Evolutionary conservation across 345 rosid genomes (phyloP).

Genomic region (Eucalyptus tenuipes): DNA sequence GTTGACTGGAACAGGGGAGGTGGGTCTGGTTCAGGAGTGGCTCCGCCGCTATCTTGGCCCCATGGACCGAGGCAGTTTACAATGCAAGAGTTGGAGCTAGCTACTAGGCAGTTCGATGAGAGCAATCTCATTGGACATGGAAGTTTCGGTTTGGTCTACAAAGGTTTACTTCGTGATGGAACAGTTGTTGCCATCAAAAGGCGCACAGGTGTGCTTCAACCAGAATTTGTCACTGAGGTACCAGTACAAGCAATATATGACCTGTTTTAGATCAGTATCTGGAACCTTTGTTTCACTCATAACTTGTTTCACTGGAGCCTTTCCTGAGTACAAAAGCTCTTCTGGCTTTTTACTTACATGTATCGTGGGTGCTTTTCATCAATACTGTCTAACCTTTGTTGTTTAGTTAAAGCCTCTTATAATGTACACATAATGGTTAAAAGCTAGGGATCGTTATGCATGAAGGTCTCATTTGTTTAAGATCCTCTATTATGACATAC

Average conservation of each 20-base stretch:
- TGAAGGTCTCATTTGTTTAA: background rate
- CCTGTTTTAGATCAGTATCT: background rate
- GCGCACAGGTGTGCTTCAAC: slow-evolving; percentile 18
- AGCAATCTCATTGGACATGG: slow-evolving; percentile 40
- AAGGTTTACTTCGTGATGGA: slow-evolving; percentile 33
- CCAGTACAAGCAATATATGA: background rate
- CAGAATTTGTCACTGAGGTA: slow-evolving; percentile 45
- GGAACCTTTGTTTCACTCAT: background rate
- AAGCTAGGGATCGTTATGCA: background rate
- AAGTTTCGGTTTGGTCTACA: slow-evolving; percentile 39
- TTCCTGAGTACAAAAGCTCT: background rate
- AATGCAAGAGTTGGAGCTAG: slow-evolving; percentile 43
- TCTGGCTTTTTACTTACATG: background rate
- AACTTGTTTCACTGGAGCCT: background rate
- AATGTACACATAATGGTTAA: background rate
- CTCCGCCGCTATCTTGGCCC: background rate
- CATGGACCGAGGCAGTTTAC: slow-evolving; percentile 29
- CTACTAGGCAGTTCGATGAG: slow-evolving; percentile 40
- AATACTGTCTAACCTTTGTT: background rate
- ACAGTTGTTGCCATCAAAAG: slow-evolving; percentile 44
- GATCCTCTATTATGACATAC: background rate
- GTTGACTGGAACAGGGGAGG: slow-evolving; percentile 31
- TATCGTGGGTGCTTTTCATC: background rate
- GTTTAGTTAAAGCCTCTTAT: background rate
- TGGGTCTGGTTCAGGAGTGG: slow-evolving; percentile 15